Percentiles rank a stretch among this genome's conserved stretches.
phyloP scores from a whole-genome alignment of 306 rosid species.

The Medicago lupulina region DNA sequence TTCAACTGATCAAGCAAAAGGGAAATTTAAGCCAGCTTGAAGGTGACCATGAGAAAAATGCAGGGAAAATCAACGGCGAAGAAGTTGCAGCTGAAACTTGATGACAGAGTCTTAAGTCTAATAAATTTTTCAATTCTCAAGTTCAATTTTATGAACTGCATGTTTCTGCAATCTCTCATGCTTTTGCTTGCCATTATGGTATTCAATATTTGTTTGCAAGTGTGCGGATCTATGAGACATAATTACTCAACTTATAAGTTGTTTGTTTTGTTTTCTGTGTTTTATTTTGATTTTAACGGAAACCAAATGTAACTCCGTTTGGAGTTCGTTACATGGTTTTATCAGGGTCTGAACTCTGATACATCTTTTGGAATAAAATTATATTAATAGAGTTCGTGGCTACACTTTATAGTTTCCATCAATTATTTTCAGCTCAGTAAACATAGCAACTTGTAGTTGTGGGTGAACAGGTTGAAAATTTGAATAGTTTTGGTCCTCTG shows the following conservation, averaged over 20 bases:
- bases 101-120: constrained; percentile 36
- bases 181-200: constrained; percentile 43
- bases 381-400: not conserved
- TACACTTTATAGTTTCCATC: not conserved
- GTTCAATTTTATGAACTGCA: constrained; percentile 38
- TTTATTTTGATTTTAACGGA: constrained; percentile 7
- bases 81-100: constrained; percentile 65
- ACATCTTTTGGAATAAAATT: constrained; percentile 9
- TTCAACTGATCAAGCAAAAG: constrained; percentile 91
- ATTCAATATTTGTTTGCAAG: constrained; percentile 43
- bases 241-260: not conserved
- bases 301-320: constrained; percentile 9
- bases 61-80: constrained; percentile 52
- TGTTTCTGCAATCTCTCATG: constrained; percentile 45
- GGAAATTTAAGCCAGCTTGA: constrained; percentile 98
- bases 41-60: constrained; percentile 68
- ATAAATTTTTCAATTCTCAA: constrained; percentile 16
- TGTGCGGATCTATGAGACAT: constrained; percentile 45
- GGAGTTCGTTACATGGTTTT: constrained; percentile 17
- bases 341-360: not conserved
- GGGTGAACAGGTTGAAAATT: not conserved
- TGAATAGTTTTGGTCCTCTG: not conserved
- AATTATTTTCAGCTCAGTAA: not conserved
- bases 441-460: not conserved
- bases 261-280: not conserved